These are phyloP conservation scores for Sporisorium scitamineum DNA, from an alignment of 1,284 basidiomycete genomes.

Conservation along the genomic window DNA sequence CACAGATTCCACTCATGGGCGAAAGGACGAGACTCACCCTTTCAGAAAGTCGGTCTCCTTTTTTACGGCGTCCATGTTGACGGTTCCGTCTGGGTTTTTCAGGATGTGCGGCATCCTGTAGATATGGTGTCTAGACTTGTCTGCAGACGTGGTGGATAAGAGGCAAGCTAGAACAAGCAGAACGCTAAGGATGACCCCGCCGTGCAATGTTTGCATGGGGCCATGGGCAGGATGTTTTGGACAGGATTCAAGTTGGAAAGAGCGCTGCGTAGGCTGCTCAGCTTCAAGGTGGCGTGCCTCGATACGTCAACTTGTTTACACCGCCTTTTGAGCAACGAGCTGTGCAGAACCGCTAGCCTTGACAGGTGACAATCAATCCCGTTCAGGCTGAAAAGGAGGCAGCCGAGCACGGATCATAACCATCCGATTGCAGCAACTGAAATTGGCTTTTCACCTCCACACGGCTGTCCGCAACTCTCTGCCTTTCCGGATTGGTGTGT, in stretches of 20 bases:
- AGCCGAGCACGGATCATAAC: conserved; percentile 23
- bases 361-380: background rate
- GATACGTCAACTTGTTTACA: background rate
- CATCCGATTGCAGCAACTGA: conserved; percentile 15
- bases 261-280: background rate
- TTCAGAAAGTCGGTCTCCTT: conserved; percentile 43
- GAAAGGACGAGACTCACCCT: conserved; percentile 26
- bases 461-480: conserved; percentile 18
- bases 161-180: conserved; percentile 4
- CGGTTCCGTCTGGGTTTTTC: conserved; percentile 52
- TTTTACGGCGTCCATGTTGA: conserved; percentile 51
- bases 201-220: background rate
- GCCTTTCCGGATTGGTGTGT: conserved; percentile 31
- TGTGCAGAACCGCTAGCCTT: background rate
- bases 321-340: background rate
- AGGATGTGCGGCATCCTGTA: conserved; percentile 39
- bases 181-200: background rate
- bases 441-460: conserved; percentile 18
- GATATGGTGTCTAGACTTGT: background rate
- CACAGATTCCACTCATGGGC: background rate
- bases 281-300: background rate
- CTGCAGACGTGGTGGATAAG: conserved; percentile 10
- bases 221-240: background rate
- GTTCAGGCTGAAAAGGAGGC: background rate
- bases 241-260: too few species aligned